Percentiles rank a stretch among this genome's conserved stretches.
Evolutionary conservation across 2,329 filamentous ascomycete species (phyloP).

Genomic region (Beauveria bassiana): DNA sequence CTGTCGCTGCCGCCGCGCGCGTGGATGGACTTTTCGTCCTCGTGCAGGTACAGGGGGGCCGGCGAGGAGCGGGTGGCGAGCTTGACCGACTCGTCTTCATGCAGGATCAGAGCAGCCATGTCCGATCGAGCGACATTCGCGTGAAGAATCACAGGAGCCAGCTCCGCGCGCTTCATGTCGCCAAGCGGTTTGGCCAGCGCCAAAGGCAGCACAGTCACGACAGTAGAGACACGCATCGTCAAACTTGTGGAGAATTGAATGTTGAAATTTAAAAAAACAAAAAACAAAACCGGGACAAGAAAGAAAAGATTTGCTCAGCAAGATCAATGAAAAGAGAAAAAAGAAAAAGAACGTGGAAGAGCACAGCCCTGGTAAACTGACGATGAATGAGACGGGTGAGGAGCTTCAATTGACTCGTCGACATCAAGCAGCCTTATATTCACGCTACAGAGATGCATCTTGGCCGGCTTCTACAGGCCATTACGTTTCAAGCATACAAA

Average conservation of each 20-base stretch:
- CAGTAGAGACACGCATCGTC: not conserved
- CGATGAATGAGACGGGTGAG: not conserved
- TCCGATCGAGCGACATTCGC: not conserved
- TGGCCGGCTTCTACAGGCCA: too few species aligned
- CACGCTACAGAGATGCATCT: not conserved
- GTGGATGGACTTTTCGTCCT: not conserved
- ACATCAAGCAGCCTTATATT: not conserved
- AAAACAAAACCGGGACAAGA: not conserved
- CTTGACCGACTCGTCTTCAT: not conserved
- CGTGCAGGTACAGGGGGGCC: conserved; percentile 3
- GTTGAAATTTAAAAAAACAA: too few species aligned
- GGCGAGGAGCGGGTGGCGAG: not conserved
- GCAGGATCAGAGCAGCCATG: not conserved
- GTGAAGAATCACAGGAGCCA: not conserved
- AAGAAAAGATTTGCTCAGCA: not conserved
- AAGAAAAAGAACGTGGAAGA: too few species aligned
- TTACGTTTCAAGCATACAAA: too few species aligned
- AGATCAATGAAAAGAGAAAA: not conserved
- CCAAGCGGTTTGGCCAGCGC: conserved; percentile 1
- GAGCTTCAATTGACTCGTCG: not conserved
- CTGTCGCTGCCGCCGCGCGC: not conserved
- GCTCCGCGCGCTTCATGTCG: not conserved
- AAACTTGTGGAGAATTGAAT: not conserved
- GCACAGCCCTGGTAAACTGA: not conserved
- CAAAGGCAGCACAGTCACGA: conserved; percentile 1